A percentile compares a stretch with the other conserved stretches of the same genome.
These are phyloP conservation scores for Erythrophleum ivorense DNA, from an alignment of 331 rosid genomes.

Conservation along the genomic window DNA sequence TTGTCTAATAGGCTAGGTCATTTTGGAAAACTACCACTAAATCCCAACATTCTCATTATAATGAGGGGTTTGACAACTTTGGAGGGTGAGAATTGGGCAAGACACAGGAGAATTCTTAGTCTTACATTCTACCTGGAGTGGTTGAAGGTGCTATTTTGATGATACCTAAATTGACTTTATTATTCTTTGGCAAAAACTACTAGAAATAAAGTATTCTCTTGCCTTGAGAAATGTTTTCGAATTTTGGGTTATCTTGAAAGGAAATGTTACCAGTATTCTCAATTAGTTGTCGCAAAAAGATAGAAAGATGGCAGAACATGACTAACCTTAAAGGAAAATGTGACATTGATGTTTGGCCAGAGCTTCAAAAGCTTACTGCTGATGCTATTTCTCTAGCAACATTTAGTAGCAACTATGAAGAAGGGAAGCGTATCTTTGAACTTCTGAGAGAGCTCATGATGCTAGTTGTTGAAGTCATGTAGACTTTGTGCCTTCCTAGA, in stretches of 20 bases:
- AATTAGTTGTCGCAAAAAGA: constrained; percentile 50
- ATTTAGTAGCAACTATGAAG: constrained; percentile 56
- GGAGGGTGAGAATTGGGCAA: constrained; percentile 55
- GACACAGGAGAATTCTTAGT: constrained; percentile 51
- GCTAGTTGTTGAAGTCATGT: constrained; percentile 60
- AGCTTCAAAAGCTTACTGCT: constrained; percentile 51
- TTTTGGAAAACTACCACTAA: constrained; percentile 53
- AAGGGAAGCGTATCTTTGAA: constrained; percentile 55
- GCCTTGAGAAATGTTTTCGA: neutral
- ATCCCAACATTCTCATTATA: constrained; percentile 50
- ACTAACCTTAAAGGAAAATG: constrained; percentile 35
- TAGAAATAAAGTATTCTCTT: neutral
- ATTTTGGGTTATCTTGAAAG: constrained; percentile 15
- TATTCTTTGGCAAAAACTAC: neutral
- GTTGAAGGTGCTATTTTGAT: constrained; percentile 50
- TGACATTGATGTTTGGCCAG: constrained; percentile 60
- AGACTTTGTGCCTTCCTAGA: constrained; percentile 52
- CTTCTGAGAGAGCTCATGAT: constrained; percentile 52
- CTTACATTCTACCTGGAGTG: constrained; percentile 61
- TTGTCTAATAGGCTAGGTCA: constrained; percentile 55
- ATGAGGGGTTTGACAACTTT: constrained; percentile 53
- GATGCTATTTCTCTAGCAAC: constrained; percentile 55
- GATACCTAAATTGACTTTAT: neutral
- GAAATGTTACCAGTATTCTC: constrained; percentile 54
- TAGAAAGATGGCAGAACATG: constrained; percentile 51